Evolutionary conservation across 257 asterid species (phyloP).

Genomic region (Fraxinus cuspidata): DNA sequence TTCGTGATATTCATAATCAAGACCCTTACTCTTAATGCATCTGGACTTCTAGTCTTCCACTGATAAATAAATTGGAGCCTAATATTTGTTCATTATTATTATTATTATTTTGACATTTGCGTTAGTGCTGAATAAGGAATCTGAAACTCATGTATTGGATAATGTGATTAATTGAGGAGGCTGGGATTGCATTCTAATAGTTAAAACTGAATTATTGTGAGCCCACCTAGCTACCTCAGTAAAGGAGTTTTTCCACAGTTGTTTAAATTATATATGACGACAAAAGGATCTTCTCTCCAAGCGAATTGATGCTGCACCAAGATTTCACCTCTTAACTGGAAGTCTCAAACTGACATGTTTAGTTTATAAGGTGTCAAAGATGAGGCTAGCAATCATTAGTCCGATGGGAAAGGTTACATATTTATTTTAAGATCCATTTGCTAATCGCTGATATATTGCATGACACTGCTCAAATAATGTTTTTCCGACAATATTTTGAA

Average conservation of each 20-base stretch:
- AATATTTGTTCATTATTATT: not conserved
- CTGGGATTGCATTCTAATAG: not conserved
- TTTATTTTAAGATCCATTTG: conserved; percentile 5
- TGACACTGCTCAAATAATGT: not conserved
- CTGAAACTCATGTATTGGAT: not conserved
- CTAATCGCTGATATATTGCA: not conserved
- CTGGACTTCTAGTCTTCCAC: not conserved
- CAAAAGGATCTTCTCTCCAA: not conserved
- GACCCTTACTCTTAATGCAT: not conserved
- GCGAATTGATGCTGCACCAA: not conserved
- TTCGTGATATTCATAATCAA: not conserved
- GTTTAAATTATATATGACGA: not conserved
- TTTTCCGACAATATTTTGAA: not conserved
- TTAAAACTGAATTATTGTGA: not conserved
- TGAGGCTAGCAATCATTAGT: not conserved
- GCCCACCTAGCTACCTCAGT: too few relatives aligned
- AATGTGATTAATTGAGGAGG: not conserved
- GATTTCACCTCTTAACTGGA: conserved; percentile 2
- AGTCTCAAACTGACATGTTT: not conserved
- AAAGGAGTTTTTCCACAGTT: too few relatives aligned
- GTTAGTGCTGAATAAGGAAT: not conserved
- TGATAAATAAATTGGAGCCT: not conserved
- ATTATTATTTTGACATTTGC: not conserved
- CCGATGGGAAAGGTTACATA: not conserved
- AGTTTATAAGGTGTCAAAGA: not conserved